A percentile compares a stretch with the other conserved stretches of the same genome.
Conservation (phyloP, 306 rosid genomes). For the Canavalia gladiata region DNA sequence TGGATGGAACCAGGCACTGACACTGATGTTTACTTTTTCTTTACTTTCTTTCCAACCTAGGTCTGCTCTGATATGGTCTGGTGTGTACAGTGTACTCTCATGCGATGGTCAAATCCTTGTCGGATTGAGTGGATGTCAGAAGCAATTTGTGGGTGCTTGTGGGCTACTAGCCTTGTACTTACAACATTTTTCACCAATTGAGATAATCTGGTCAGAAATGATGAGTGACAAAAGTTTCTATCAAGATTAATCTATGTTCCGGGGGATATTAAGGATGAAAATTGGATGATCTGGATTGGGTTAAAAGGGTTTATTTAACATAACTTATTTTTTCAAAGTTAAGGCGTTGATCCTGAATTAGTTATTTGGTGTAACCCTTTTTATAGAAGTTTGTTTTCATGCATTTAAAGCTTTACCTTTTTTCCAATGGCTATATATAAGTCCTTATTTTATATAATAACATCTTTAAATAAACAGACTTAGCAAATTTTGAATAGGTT, state of each 20-base stretch:
- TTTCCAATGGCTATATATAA: too few species aligned
- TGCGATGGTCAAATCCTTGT: constrained; percentile 66
- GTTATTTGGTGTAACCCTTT: not conserved
- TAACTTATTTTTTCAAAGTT: not conserved
- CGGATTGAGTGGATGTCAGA: constrained; percentile 58
- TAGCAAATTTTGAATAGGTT: too few species aligned
- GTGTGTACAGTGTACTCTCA: constrained; percentile 56
- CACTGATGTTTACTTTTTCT: constrained; percentile 42
- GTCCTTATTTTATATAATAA: too few species aligned
- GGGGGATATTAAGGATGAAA: not conserved
- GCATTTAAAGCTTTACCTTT: too few species aligned
- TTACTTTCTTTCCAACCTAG: constrained; percentile 53
- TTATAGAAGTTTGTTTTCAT: too few species aligned
- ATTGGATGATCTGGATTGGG: not conserved
- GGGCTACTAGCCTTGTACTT: constrained; percentile 29
- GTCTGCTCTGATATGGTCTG: constrained; percentile 48
- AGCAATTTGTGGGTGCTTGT: constrained; percentile 44
- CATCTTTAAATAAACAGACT: too few species aligned
- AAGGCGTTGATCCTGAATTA: not conserved
- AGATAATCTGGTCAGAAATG: constrained; percentile 21
- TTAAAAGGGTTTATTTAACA: not conserved
- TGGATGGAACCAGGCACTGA: constrained; percentile 76
- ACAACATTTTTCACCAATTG: constrained; percentile 2
- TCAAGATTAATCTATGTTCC: constrained; percentile 18
- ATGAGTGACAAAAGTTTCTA: constrained; percentile 28